These are phyloP conservation scores for Elsinoe arachidis DNA, from an alignment of 2,329 filamentous ascomycete genomes.

Conservation along the genomic window DNA sequence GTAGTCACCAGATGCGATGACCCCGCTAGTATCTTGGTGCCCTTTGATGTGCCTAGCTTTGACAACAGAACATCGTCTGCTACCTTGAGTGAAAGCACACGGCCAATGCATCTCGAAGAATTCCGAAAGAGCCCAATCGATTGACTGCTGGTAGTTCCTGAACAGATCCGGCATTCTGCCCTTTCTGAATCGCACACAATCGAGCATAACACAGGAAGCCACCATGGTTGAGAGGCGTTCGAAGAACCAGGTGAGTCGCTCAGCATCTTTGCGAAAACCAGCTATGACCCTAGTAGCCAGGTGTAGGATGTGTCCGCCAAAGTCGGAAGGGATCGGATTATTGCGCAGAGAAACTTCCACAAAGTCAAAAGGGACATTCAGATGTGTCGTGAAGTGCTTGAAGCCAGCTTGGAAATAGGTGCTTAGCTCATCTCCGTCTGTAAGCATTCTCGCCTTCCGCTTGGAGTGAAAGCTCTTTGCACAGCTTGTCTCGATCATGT, in stretches of 20 bases:
- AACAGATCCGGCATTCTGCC: conserved; percentile 32
- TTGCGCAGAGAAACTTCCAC: conserved; percentile 38
- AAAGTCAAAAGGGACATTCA: conserved; percentile 45
- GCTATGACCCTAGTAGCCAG: conserved; percentile 37
- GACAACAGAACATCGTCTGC: conserved; percentile 25
- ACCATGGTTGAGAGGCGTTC: conserved; percentile 40
- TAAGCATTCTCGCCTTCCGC: conserved; percentile 39
- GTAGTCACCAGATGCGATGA: conserved; percentile 37
- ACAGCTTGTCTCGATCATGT: conserved; percentile 35
- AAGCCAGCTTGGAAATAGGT: conserved; percentile 42
- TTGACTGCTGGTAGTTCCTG: conserved; percentile 35
- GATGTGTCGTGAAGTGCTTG: conserved; percentile 39
- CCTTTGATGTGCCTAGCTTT: conserved; percentile 34
- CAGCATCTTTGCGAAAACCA: conserved; percentile 25
- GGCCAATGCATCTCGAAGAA: conserved; percentile 33
- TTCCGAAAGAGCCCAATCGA: conserved; percentile 33
- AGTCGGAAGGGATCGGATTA: conserved; percentile 40
- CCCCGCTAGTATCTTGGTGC: conserved; percentile 38
- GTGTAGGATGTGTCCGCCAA: conserved; percentile 44
- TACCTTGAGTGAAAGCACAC: conserved; percentile 33
- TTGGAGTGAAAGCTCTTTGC: conserved; percentile 36
- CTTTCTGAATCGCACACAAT: conserved; percentile 34
- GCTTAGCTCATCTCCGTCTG: conserved; percentile 39
- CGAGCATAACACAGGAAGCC: conserved; percentile 44
- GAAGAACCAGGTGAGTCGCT: conserved; percentile 32